These are phyloP conservation scores for Colletotrichum shisoi DNA, from an alignment of 2,329 filamentous ascomycete genomes.

Conservation along the genomic window DNA sequence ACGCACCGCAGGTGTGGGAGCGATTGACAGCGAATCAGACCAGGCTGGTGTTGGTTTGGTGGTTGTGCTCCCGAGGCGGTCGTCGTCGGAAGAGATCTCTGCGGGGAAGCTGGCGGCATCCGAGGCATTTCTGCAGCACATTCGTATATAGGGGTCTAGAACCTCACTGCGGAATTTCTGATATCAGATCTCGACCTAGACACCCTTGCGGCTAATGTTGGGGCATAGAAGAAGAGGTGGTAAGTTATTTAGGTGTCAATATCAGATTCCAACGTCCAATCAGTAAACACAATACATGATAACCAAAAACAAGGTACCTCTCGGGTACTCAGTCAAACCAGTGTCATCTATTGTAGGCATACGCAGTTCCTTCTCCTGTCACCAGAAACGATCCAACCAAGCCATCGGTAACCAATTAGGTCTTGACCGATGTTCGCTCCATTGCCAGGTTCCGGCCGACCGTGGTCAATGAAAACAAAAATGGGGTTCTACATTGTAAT, in stretches of 20 bases:
- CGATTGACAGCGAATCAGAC: not conserved
- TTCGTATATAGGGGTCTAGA: not conserved
- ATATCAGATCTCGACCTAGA: not conserved
- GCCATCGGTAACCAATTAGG: not conserved
- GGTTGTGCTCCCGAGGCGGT: not conserved
- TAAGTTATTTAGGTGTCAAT: no score
- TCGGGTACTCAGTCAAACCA: no score
- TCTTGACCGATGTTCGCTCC: not conserved
- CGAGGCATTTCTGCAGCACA: slow-evolving; percentile 8
- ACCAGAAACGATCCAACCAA: not conserved
- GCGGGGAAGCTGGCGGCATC: slow-evolving; percentile 9
- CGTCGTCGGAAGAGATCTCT: not conserved
- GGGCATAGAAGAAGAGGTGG: no score
- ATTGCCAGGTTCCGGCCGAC: not conserved
- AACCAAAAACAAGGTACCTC: no score
- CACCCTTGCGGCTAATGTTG: no score
- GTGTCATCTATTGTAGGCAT: no score
- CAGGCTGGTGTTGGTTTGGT: not conserved
- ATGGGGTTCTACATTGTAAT: not conserved
- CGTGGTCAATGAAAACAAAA: not conserved
- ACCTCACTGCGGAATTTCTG: not conserved
- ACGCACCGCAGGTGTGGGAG: not conserved
- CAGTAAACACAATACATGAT: no score
- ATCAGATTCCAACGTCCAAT: no score
- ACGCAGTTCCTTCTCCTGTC: no score